Evolutionary conservation across 2,329 filamentous ascomycete species (phyloP).

Genomic region (Mariannaea sp.): DNA sequence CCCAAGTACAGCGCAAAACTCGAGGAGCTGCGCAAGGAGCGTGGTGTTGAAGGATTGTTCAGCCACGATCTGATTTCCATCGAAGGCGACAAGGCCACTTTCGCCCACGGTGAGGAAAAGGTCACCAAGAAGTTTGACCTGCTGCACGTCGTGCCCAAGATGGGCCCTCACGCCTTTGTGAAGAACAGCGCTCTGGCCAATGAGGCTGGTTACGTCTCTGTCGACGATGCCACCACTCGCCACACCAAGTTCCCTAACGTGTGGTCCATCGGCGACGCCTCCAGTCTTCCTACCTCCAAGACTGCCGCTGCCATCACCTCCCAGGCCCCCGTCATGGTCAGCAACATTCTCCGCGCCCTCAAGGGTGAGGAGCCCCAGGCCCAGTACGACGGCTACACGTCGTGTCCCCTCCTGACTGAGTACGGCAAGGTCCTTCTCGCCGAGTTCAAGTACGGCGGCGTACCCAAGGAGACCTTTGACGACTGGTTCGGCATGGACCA

Average conservation of each 20-base stretch:
- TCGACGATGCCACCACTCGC: conserved; percentile 56
- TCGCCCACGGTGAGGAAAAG: conserved; percentile 50
- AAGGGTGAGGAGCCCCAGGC: conserved; percentile 52
- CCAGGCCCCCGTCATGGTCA: conserved; percentile 56
- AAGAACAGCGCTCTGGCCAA: conserved; percentile 59
- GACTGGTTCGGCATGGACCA: conserved; percentile 62
- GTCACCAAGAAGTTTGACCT: conserved; percentile 58
- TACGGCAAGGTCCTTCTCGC: conserved; percentile 67
- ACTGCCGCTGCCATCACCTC: conserved; percentile 59
- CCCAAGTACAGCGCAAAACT: conserved; percentile 62
- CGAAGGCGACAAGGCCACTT: conserved; percentile 58
- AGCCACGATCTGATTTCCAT: conserved; percentile 60
- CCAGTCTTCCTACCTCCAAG: conserved; percentile 63
- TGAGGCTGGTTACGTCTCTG: conserved; percentile 61
- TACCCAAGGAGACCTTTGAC: conserved; percentile 66
- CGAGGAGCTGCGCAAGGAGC: conserved; percentile 57
- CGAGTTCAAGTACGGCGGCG: conserved; percentile 68
- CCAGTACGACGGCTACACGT: conserved; percentile 60
- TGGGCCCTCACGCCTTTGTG: conserved; percentile 60
- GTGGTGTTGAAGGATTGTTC: conserved; percentile 63
- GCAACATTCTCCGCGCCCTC: conserved; percentile 50
- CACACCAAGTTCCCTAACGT: conserved; percentile 61
- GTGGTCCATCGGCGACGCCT: conserved; percentile 64
- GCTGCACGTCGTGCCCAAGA: conserved; percentile 62
- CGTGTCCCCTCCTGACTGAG: conserved; percentile 58